Base-by-base conservation (phyloP, 1,139 yeast genomes). In the Keqinozyma sinolaborantium region DNA sequence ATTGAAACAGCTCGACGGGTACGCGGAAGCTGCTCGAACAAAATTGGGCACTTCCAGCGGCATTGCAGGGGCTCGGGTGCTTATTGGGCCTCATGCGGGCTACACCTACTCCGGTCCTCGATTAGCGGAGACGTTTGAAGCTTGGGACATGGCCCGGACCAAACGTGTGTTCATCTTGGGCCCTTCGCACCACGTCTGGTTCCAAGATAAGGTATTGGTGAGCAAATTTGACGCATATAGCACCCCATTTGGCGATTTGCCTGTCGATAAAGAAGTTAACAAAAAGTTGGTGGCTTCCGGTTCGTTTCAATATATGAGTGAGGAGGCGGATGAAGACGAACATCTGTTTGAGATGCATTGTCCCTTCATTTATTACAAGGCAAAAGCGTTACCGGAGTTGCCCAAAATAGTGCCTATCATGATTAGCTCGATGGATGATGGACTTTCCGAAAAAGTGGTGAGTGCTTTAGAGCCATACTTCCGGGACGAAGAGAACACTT, bases 301-400 rank as follows among this genome's bases (percentile, higher is more conserved):
- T 6, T 40, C 70, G 7, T 81, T 85, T 50, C 63, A 64, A 36
- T 56, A 51, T 30, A 83, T 92, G 94, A 59, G 69, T 26, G 44
- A 54, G 2, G 72, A 65, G 0, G 70, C 70, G 8, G 99, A 94
- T 53, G 78, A 80, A 36, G 84, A 83, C 19, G 99, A 94, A 54
- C 99, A 92, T 54, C 83, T 95, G 30, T 77, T 92, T 51, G 98
- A 94, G 51, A 84, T 94, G 95, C 98, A 92, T 56, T 74, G 84
- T 50, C 96, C 97, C 0, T 82, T 77, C 42, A 61, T 87, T 5
- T 69, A 77, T 45, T 63, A 70, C 40, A 61, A 70, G 36, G 62
- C 79, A 4, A 42, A 53, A 4, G n/a, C 20, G 5, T 18, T 18
- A 18, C 21, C 21, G 10, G 10, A 10, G 7, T 28, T 49, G 24